phyloP scores from a whole-genome alignment of 106 monocot species.

The Dendrobium huoshanense region DNA sequence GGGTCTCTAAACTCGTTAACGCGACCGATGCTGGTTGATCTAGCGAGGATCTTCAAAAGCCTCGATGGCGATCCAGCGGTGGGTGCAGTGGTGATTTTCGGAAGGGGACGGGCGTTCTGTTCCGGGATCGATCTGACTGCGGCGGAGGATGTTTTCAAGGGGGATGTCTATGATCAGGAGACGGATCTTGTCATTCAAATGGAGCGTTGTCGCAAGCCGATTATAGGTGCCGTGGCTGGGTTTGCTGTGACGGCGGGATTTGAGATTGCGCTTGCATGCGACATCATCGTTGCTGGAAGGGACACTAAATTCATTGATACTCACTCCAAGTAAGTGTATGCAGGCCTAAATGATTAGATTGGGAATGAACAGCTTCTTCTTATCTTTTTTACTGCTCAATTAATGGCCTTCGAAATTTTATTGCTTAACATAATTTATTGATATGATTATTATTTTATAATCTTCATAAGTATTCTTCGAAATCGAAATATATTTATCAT shows the following conservation, averaged over 20 bases:
- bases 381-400: background rate
- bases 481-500: too few relatives aligned
- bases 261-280: constrained; percentile 91
- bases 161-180: constrained; percentile 68
- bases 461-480: too few relatives aligned
- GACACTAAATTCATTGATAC: constrained; percentile 88
- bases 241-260: constrained; percentile 92
- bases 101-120: constrained; percentile 85
- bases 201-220: constrained; percentile 83
- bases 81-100: constrained; percentile 65
- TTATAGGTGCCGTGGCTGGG: constrained; percentile 70
- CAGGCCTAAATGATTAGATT: background rate
- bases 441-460: too few relatives aligned
- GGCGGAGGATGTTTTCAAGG: constrained; percentile 92
- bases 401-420: background rate
- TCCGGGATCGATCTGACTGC: constrained; percentile 93
- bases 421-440: too few relatives aligned
- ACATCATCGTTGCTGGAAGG: constrained; percentile 68
- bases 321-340: constrained; percentile 47
- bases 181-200: constrained; percentile 62
- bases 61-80: constrained; percentile 62
- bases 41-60: constrained; percentile 45
- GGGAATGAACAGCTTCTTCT: background rate
- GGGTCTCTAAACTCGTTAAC: constrained; percentile 85
- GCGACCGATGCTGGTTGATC: constrained; percentile 55